Percentiles rank a stretch among this genome's conserved stretches.
Conservation (phyloP, 2,329 filamentous ascomycete genomes). For the Sordariomycetes sp. region DNA sequence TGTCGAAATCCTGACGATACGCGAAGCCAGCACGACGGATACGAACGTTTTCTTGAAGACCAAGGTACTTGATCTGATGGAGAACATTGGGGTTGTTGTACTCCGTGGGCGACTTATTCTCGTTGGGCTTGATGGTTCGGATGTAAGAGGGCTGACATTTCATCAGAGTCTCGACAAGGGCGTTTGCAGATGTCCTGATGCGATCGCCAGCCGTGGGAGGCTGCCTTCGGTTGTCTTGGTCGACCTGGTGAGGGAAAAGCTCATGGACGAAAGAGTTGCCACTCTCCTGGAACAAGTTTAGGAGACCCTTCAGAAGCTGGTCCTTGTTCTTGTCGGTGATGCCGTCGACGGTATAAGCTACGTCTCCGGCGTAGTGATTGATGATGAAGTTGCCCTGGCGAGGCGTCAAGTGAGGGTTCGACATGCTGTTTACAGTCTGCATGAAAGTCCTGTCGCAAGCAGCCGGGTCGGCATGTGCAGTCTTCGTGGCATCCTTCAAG, state of each 20-base stretch:
- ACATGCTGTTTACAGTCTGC: conserved; percentile 82
- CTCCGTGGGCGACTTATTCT: conserved; percentile 92
- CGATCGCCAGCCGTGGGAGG: conserved; percentile 94
- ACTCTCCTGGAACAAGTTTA: conserved; percentile 78
- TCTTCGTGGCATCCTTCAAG: conserved; percentile 95
- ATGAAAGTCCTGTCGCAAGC: conserved; percentile 96
- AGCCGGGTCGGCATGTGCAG: conserved; percentile 89
- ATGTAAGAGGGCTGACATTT: conserved; percentile 97
- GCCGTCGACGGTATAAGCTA: conserved; percentile 85
- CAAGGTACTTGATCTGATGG: conserved; percentile 97
- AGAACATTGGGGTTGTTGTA: conserved; percentile 89
- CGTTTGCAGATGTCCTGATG: conserved; percentile 90
- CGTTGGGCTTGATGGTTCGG: conserved; percentile 97
- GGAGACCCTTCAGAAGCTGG: conserved; percentile 84
- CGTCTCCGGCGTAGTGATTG: conserved; percentile 97
- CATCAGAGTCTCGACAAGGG: conserved; percentile 90
- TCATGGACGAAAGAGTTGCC: conserved; percentile 79
- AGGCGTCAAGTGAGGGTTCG: conserved; percentile 83
- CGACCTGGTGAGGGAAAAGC: conserved; percentile 85
- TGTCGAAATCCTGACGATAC: conserved; percentile 94
- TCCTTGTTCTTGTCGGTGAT: conserved; percentile 99
- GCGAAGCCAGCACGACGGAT: conserved; percentile 95
- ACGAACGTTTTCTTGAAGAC: conserved; percentile 97
- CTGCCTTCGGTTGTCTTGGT: conserved; percentile 89
- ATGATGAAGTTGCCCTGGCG: conserved; percentile 95